These are phyloP conservation scores for Trifolium fragiferum DNA, from an alignment of 306 rosid genomes.

Conservation along the genomic window DNA sequence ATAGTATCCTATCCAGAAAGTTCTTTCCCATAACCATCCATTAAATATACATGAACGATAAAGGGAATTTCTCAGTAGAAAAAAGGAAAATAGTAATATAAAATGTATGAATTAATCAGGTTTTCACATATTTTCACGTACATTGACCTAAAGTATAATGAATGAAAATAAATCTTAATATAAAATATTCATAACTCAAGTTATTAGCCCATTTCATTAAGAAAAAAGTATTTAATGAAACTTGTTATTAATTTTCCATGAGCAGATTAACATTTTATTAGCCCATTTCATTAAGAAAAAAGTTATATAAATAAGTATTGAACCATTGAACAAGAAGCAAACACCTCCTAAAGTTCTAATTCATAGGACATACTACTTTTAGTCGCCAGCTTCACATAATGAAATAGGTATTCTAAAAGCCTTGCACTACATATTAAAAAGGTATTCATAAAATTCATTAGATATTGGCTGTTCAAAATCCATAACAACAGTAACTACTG, in stretches of 20 bases:
- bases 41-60: constrained; percentile 20
- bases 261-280: constrained; percentile 5
- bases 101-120: neutral
- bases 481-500: constrained; percentile 2
- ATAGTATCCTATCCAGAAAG: neutral
- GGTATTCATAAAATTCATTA: neutral
- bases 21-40: constrained; percentile 4
- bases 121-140: constrained; percentile 15
- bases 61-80: constrained; percentile 12
- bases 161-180: constrained; percentile 35
- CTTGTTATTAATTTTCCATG: constrained; percentile 6
- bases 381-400: neutral
- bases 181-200: constrained; percentile 17
- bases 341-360: neutral
- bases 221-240: constrained; percentile 23
- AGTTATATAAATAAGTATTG: neutral
- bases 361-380: no score
- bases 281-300: constrained; percentile 22
- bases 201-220: no score
- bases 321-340: neutral
- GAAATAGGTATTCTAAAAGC: neutral
- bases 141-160: constrained; percentile 13
- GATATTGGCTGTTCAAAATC: neutral
- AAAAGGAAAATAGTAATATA: neutral
- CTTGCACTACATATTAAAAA: neutral